phyloP scores from a whole-genome alignment of 1,284 basidiomycete species.

The Thelephora terrestris region DNA sequence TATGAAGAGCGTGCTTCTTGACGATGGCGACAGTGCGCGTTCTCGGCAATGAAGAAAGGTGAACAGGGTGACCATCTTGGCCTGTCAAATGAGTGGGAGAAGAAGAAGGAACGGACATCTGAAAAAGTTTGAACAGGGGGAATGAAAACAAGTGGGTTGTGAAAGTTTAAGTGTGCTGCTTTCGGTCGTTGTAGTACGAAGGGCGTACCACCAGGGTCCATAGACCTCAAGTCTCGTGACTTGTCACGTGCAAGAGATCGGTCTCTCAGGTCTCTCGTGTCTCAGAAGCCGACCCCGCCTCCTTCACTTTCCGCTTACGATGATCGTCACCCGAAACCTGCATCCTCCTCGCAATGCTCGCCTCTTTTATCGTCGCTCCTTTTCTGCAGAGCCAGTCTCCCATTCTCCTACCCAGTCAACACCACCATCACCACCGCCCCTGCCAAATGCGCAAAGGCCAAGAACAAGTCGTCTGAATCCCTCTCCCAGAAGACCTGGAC shows the following conservation, averaged over 20 bases:
- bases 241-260: not conserved
- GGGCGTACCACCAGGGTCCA: not conserved
- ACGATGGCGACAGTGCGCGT: conserved; percentile 72
- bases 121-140: conserved; percentile 9
- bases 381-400: conserved; percentile 39
- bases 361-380: conserved; percentile 24
- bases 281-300: not conserved
- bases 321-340: too few species aligned
- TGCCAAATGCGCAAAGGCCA: conserved; percentile 20
- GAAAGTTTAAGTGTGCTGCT: not conserved
- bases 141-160: conserved; percentile 3
- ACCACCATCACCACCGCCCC: conserved; percentile 15
- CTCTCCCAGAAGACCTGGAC: conserved; percentile 41
- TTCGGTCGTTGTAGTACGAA: not conserved
- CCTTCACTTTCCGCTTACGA: too few species aligned
- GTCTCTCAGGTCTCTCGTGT: not conserved
- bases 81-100: conserved; percentile 3
- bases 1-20: conserved; percentile 59
- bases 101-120: conserved; percentile 18
- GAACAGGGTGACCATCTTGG: conserved; percentile 10
- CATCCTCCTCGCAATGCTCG: conserved; percentile 6
- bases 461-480: conserved; percentile 30
- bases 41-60: conserved; percentile 16
- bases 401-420: conserved; percentile 17
- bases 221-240: not conserved